Evolutionary conservation across 1,284 basidiomycete genomes (phyloP).

Genomic region (Cutaneotrichosporon cyanovorans): DNA sequence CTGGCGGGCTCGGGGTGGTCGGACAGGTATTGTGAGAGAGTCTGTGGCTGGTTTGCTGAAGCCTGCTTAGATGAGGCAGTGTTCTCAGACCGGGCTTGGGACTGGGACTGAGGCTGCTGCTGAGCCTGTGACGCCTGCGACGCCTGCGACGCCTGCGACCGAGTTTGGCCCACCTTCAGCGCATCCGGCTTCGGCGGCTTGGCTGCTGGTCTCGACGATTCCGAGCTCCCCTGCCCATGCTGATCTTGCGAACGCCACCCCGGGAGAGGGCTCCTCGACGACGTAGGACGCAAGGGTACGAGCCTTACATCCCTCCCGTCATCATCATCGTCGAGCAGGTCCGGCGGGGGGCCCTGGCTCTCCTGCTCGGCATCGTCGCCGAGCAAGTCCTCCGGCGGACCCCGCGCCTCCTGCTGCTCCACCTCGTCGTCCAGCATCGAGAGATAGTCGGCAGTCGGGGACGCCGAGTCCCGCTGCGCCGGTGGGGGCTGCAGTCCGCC

Average conservation of each 20-base stretch:
- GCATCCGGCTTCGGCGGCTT: constrained; percentile 1
- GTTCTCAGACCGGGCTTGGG: too few species aligned
- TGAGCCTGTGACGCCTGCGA: too few species aligned
- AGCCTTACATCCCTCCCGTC: constrained; percentile 6
- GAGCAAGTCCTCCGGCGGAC: constrained; percentile 3
- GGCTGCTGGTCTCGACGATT: neutral
- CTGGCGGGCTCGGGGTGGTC: too few species aligned
- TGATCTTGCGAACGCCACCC: too few species aligned
- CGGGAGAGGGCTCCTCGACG: constrained; percentile 8
- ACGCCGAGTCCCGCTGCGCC: neutral
- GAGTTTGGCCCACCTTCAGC: too few species aligned
- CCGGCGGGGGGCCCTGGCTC: neutral
- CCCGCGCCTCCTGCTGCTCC: neutral
- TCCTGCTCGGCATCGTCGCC: constrained; percentile 4
- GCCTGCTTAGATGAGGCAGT: too few species aligned
- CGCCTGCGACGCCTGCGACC: too few species aligned
- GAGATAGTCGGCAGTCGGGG: constrained; percentile 14
- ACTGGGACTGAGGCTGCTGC: too few species aligned
- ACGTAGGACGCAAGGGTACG: constrained; percentile 7
- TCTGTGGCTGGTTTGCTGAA: too few species aligned
- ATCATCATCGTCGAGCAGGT: constrained; percentile 14
- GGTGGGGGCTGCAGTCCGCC: constrained; percentile 1
- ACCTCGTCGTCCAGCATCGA: constrained; percentile 11
- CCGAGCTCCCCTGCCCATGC: neutral
- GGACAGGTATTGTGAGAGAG: too few species aligned